Conservation (phyloP, 148 eudicot genomes). For the Chenopodium suecicum region DNA sequence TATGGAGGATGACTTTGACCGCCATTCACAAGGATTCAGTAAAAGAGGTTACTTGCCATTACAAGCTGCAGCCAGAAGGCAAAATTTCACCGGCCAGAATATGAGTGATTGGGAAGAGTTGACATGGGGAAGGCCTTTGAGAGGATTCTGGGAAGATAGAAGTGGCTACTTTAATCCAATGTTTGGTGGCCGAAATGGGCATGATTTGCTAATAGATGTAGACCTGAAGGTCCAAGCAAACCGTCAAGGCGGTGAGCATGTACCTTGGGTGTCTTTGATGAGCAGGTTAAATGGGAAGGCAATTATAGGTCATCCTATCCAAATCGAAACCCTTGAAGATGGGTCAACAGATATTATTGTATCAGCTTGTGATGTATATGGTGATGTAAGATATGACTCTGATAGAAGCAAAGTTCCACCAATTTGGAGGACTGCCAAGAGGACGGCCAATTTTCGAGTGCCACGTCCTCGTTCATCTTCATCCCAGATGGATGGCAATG, state of each 20-base stretch:
- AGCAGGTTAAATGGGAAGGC: constrained; percentile 93
- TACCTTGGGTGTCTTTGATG: constrained; percentile 89
- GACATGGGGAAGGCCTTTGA: constrained; percentile 50
- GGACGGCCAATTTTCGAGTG: constrained; percentile 67
- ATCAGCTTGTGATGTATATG: constrained; percentile 33
- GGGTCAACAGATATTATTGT: constrained; percentile 60
- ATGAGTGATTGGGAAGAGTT: constrained; percentile 53
- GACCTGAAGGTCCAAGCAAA: constrained; percentile 76
- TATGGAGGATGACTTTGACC: constrained; percentile 40
- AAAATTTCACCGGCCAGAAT: constrained; percentile 29
- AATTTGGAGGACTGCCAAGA: constrained; percentile 74
- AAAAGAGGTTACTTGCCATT: constrained; percentile 34
- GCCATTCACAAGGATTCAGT: constrained; percentile 37
- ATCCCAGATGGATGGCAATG: constrained; percentile 40
- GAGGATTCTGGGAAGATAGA: constrained; percentile 62
- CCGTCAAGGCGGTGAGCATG: constrained; percentile 74
- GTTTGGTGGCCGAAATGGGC: constrained; percentile 43
- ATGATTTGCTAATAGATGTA: constrained; percentile 70
- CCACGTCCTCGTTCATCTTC: constrained; percentile 56
- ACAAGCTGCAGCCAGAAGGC: constrained; percentile 40
- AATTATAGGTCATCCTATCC: constrained; percentile 91
- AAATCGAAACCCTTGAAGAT: constrained; percentile 68
- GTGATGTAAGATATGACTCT: constrained; percentile 25
- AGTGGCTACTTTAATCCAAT: constrained; percentile 44
- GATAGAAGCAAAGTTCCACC: constrained; percentile 43